These are phyloP conservation scores for Candida germanica DNA, from an alignment of 805 yeast species.

Conservation along the genomic window DNA sequence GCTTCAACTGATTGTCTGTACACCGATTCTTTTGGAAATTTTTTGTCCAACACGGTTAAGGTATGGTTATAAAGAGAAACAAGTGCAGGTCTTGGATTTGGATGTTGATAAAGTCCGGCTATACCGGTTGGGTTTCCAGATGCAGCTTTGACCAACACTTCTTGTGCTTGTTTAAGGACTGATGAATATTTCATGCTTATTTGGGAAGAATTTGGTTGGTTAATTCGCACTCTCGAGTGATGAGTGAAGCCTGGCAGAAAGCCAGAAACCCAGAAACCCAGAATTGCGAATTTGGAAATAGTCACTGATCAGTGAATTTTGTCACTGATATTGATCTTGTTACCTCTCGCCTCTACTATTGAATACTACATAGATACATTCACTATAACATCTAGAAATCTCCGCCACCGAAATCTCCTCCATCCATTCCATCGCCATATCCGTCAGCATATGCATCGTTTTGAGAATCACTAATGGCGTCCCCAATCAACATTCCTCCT, in stretches of 20 bases:
- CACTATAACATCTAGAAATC: constrained; percentile 12
- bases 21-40: constrained; percentile 70
- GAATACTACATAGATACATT: no score
- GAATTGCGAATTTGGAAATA: no score
- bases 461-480: constrained; percentile 38
- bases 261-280: no score
- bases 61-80: constrained; percentile 70
- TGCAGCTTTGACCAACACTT: constrained; percentile 56
- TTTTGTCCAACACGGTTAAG: constrained; percentile 50
- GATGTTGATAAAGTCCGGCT: constrained; percentile 75
- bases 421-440: constrained; percentile 36
- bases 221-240: no score
- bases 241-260: no score
- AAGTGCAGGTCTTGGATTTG: constrained; percentile 79
- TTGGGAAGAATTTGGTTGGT: constrained; percentile 14
- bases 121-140: constrained; percentile 77
- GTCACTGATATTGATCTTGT: no score
- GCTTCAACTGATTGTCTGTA: constrained; percentile 73
- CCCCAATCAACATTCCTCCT: constrained; percentile 56
- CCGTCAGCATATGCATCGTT: constrained; percentile 13
- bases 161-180: constrained; percentile 42
- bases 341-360: no score
- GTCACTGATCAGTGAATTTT: no score
- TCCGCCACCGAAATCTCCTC: constrained; percentile 16
- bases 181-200: constrained; percentile 38